These are phyloP conservation scores for Epichloe brachyelytri DNA, from an alignment of 2,329 filamentous ascomycete species.

Conservation along the genomic window DNA sequence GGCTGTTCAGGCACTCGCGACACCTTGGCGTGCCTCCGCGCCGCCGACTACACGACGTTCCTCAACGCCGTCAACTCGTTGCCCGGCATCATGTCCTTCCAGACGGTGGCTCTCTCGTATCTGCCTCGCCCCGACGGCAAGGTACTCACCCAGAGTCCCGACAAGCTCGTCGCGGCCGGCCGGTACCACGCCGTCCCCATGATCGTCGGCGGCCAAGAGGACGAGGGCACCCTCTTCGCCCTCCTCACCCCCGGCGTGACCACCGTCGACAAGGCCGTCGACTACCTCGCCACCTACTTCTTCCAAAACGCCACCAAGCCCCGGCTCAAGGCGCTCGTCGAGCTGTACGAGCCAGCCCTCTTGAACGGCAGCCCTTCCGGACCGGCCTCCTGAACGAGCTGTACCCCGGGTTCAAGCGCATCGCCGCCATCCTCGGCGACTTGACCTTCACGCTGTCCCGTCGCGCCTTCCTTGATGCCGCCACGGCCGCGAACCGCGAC, in stretches of 20 bases:
- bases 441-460: slow-evolving; percentile 61
- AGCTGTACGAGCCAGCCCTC: slow-evolving; percentile 45
- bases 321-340: slow-evolving; percentile 43
- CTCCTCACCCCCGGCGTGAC: slow-evolving; percentile 30
- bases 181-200: slow-evolving; percentile 37
- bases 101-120: neutral
- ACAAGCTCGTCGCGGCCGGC: slow-evolving; percentile 32
- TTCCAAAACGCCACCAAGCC: slow-evolving; percentile 42
- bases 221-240: slow-evolving; percentile 2
- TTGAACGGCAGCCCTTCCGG: slow-evolving; percentile 54
- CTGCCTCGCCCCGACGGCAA: slow-evolving; percentile 18
- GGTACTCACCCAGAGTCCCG: neutral
- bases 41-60: slow-evolving; percentile 46
- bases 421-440: slow-evolving; percentile 65
- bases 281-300: slow-evolving; percentile 48
- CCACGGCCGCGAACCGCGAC: slow-evolving; percentile 33
- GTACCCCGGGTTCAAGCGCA: slow-evolving; percentile 66
- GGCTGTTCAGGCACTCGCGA: slow-evolving; percentile 26
- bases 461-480: slow-evolving; percentile 44
- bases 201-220: slow-evolving; percentile 1
- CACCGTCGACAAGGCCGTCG: slow-evolving; percentile 41
- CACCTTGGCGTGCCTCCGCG: slow-evolving; percentile 3
- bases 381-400: slow-evolving; percentile 56
- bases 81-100: neutral
- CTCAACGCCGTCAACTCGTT: slow-evolving; percentile 8